A percentile compares a stretch with the other conserved stretches of the same genome.
These are phyloP conservation scores for Eimeria sp. DNA, from an alignment of 169 alveolate species.

Conservation along the genomic window DNA sequence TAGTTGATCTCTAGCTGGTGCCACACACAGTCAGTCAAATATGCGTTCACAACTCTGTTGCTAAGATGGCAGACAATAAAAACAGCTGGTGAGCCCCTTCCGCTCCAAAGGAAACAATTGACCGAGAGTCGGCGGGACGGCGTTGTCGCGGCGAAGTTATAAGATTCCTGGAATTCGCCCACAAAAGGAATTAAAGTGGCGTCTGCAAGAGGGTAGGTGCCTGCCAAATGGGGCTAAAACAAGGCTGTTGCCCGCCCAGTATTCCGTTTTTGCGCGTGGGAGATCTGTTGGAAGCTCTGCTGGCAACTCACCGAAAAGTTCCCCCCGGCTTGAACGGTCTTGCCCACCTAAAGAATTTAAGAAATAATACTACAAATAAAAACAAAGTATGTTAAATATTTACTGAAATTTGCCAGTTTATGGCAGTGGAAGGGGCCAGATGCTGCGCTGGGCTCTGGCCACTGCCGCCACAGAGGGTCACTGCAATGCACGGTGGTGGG, in stretches of 20 bases:
- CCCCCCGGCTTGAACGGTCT: background rate
- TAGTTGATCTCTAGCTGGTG: background rate
- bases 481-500: conserved; percentile 9
- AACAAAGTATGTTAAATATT: no score
- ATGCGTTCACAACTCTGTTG: background rate
- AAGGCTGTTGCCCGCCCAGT: background rate
- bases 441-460: background rate
- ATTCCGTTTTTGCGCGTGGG: background rate
- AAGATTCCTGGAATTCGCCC: background rate
- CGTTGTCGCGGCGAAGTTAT: background rate
- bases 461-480: conserved; percentile 14
- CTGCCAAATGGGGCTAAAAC: background rate
- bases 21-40: background rate
- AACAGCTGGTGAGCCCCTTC: background rate
- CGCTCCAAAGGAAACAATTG: conserved; percentile 9
- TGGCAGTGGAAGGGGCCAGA: background rate
- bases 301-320: background rate
- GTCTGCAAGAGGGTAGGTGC: background rate
- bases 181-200: background rate
- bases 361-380: no score
- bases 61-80: background rate
- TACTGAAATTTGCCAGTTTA: background rate
- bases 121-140: background rate
- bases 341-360: background rate
- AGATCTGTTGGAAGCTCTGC: conserved; percentile 13